Evolutionary conservation across 208 protist species (phyloP).

Genomic region (Porcisia hertigi): DNA sequence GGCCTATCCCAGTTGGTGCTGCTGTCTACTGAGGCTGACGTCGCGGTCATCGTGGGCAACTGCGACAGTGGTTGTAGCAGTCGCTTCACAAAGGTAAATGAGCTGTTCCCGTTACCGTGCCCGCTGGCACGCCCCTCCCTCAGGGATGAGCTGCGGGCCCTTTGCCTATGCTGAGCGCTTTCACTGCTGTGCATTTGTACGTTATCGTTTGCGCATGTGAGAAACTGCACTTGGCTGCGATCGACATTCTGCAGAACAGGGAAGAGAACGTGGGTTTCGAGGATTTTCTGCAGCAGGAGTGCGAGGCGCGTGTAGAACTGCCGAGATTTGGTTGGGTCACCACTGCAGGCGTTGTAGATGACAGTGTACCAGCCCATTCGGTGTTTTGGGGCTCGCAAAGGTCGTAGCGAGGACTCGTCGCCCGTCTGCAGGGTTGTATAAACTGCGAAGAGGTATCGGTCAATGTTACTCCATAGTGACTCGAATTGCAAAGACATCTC

Average conservation of each 20-base stretch:
- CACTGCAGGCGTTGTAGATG: slow-evolving; percentile 71
- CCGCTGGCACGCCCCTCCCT: slow-evolving; percentile 1
- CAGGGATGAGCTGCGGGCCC: slow-evolving; percentile 20
- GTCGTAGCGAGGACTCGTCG: slow-evolving; percentile 34
- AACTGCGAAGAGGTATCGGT: slow-evolving; percentile 44
- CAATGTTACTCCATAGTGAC: slow-evolving; percentile 42
- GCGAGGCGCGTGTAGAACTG: slow-evolving; percentile 61
- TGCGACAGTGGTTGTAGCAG: slow-evolving; percentile 13
- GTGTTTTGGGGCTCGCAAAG: slow-evolving; percentile 46
- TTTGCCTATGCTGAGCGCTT: background rate
- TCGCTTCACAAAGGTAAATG: slow-evolving; percentile 21
- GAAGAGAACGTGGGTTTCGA: slow-evolving; percentile 66
- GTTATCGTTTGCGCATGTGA: slow-evolving; percentile 23
- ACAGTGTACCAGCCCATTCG: slow-evolving; percentile 78
- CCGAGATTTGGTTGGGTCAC: slow-evolving; percentile 47
- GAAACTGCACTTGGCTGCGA: slow-evolving; percentile 23
- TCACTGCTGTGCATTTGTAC: background rate
- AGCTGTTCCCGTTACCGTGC: slow-evolving; percentile 9
- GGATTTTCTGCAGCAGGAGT: slow-evolving; percentile 46
- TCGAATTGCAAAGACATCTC: slow-evolving; percentile 22
- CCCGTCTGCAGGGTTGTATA: slow-evolving; percentile 41
- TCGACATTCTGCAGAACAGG: slow-evolving; percentile 49
- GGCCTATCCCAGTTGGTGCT: background rate
- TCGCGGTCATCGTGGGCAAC: background rate
- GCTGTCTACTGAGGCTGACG: background rate